Evolutionary conservation across 768 basidiomycete species (phyloP), one percentile per base, ranked within the genome.

Genomic region (Filobasidium wieringae): DNA sequence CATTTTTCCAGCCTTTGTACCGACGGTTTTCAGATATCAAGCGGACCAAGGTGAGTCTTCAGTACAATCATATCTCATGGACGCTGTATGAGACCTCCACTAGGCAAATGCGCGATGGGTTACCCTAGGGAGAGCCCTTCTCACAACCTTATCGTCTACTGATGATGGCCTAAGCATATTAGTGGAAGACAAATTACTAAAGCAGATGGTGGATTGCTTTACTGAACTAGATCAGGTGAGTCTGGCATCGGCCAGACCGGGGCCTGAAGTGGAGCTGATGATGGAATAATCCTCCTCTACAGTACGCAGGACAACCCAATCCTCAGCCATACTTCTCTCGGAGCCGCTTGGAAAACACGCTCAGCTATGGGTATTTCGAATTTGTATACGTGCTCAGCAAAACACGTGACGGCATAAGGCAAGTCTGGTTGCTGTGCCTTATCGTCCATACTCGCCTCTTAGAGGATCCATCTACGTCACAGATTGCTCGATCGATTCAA

Each of bases 381-480:
- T 91, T 99, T 84, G 79, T 99, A 2, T 93, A 93, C 7, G 84
- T 82, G 0, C 77, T 99, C 45, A 93, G 88, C 76, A 89, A 85
- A 67, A 82, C 84, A 62, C 80, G 83, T 49, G 88, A 95, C 47
- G 95, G 95, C 26, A 81, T 92, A 24, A 86, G 88, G 91, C 92
- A 70, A 64, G 86, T 76, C 3, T 24, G 11, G 36, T 11, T 24
- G 53, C 39, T n/a, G n/a, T n/a, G n/a, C n/a, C n/a, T n/a, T n/a
- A n/a, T n/a, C n/a, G n/a, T n/a, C n/a, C n/a, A n/a, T n/a, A n/a
- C 45, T 47, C 43, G 12, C 29, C 19, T 12, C 19, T 29, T 8
- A 33, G 39, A 24, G 14, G 11, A 22, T 45, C 15, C 41, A 26
- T 24, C 4, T 49, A 11, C 22, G 51, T 52, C 14, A 47, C 2